These are phyloP conservation scores for Sporopachydermia lactativora DNA, from an alignment of 805 yeast species.

Conservation along the genomic window DNA sequence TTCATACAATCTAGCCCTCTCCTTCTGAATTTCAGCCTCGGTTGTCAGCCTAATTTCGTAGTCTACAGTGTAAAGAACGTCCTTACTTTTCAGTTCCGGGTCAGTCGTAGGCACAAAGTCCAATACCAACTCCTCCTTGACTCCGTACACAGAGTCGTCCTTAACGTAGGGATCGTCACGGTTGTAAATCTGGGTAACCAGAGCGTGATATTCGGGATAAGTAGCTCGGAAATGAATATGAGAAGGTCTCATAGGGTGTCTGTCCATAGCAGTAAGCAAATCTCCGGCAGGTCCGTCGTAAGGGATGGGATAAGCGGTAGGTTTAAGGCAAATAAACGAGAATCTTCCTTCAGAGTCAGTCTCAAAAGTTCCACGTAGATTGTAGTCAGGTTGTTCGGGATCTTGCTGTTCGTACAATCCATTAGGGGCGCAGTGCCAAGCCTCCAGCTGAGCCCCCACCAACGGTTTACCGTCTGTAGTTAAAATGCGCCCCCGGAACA, in stretches of 20 bases:
- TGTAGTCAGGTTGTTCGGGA: conserved; percentile 22
- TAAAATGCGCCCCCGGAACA: conserved; percentile 16
- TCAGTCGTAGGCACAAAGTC: conserved; percentile 13
- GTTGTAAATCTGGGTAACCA: conserved; percentile 22
- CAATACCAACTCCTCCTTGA: conserved; percentile 19
- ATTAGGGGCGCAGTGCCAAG: conserved; percentile 25
- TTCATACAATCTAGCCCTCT: conserved; percentile 6
- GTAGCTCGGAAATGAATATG: conserved; percentile 20
- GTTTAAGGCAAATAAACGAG: conserved; percentile 18
- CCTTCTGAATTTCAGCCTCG: conserved; percentile 12
- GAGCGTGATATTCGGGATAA: conserved; percentile 16
- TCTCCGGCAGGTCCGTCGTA: conserved; percentile 26
- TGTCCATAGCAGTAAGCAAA: conserved; percentile 18
- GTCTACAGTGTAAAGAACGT: conserved; percentile 12
- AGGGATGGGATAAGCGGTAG: conserved; percentile 26
- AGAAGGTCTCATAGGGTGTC: conserved; percentile 26
- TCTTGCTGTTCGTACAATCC: conserved; percentile 25
- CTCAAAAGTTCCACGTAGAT: conserved; percentile 20
- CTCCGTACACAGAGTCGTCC: conserved; percentile 24
- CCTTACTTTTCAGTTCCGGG: conserved; percentile 9
- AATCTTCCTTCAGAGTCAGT: conserved; percentile 17
- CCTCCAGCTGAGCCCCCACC: conserved; percentile 19
- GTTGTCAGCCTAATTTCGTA: conserved; percentile 13
- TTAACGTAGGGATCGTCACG: conserved; percentile 18
- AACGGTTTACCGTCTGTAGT: conserved; percentile 19